phyloP scores from a whole-genome alignment of 73 alveolate species.

The Tetrahymena malaccensis region DNA sequence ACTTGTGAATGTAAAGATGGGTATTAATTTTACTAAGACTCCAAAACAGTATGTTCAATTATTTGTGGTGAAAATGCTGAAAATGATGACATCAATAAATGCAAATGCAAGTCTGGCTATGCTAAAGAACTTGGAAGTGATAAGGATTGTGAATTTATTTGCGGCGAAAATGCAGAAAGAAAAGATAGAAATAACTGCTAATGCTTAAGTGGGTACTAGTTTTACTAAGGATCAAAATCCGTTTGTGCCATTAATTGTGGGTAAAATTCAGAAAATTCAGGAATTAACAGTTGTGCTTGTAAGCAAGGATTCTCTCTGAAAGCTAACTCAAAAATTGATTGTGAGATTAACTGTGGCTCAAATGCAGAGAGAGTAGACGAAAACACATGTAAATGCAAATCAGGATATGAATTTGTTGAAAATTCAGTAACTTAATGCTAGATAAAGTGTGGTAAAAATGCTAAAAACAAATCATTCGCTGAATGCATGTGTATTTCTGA shows the following conservation, averaged over 20 bases:
- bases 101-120: background rate
- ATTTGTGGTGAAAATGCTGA: background rate
- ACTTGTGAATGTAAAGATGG: background rate
- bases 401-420: background rate
- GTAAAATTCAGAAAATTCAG: background rate
- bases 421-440: background rate
- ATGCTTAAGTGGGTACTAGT: background rate
- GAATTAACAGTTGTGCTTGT: background rate
- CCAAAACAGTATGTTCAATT: background rate
- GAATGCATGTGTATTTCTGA: background rate
- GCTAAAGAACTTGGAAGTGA: background rate
- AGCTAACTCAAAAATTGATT: background rate
- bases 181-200: background rate
- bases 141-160: background rate
- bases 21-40: background rate
- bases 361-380: background rate
- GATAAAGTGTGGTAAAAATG: background rate
- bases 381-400: background rate
- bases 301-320: background rate
- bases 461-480: background rate
- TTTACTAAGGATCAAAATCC: background rate
- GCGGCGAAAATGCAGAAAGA: background rate
- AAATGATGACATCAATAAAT: background rate
- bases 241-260: background rate
- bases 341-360: background rate